A percentile compares a stretch with the other conserved stretches of the same genome.
Conservation (phyloP, 176 grass and related monocot genomes). For the Bolboschoenus planiculmis region DNA sequence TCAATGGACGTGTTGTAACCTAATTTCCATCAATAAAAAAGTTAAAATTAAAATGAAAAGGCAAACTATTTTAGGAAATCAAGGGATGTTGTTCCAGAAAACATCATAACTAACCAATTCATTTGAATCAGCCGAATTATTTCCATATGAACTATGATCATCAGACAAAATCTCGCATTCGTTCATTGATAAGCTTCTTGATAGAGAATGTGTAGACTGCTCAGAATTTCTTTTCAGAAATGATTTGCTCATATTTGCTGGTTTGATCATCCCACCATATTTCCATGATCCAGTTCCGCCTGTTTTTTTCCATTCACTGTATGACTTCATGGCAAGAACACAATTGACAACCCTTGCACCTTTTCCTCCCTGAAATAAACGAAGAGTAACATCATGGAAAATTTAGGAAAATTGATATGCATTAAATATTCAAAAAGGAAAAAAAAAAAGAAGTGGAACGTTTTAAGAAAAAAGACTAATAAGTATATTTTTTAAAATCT, state of each 20-base stretch:
- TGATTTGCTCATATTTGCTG: slow-evolving; percentile 53
- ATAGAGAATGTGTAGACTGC: slow-evolving; percentile 34
- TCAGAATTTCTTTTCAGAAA: slow-evolving; percentile 72
- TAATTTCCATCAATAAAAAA: slow-evolving; percentile 31
- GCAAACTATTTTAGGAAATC: slow-evolving; percentile 12
- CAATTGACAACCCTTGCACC: slow-evolving; percentile 89
- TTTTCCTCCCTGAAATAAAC: slow-evolving; percentile 77
- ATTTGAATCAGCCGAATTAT: slow-evolving; percentile 40
- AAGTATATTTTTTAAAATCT: background rate
- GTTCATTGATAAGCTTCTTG: slow-evolving; percentile 65
- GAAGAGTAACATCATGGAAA: background rate
- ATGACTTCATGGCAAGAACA: slow-evolving; percentile 83
- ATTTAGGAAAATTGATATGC: background rate
- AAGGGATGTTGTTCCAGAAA: background rate
- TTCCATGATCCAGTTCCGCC: slow-evolving; percentile 82
- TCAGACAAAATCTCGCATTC: slow-evolving; percentile 42
- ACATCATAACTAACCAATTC: slow-evolving; percentile 54
- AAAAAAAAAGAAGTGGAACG: background rate
- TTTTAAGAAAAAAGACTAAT: background rate
- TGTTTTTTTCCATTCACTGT: slow-evolving; percentile 89
- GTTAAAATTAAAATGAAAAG: slow-evolving; percentile 17
- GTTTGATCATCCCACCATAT: slow-evolving; percentile 77
- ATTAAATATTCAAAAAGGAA: background rate
- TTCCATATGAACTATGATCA: slow-evolving; percentile 44
- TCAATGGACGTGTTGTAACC: slow-evolving; percentile 66